These are phyloP conservation scores for Cadophora malorum DNA, from an alignment of 2,329 filamentous ascomycete genomes.

Conservation along the genomic window DNA sequence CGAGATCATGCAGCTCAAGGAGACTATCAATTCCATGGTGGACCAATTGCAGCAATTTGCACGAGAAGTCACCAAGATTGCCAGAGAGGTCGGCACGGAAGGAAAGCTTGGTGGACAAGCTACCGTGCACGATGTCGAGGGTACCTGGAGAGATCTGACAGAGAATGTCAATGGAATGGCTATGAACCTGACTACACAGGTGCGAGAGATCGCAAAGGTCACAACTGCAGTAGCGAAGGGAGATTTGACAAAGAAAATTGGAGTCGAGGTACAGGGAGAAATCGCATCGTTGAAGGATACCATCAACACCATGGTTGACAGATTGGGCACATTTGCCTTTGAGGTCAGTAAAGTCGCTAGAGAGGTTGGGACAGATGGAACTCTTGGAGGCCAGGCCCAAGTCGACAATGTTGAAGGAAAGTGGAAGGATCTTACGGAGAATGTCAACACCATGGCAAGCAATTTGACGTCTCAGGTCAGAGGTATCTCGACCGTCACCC, in stretches of 20 bases:
- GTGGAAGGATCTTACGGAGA: constrained; percentile 96
- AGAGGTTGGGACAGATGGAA: constrained; percentile 95
- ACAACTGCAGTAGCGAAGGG: constrained; percentile 94
- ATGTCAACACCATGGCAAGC: constrained; percentile 79
- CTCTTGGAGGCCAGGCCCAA: constrained; percentile 89
- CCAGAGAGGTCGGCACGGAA: constrained; percentile 95
- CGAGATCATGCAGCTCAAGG: constrained; percentile 93
- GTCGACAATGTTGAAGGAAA: constrained; percentile 96
- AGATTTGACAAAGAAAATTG: constrained; percentile 95
- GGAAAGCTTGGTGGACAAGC: constrained; percentile 93
- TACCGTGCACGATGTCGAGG: constrained; percentile 93
- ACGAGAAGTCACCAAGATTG: constrained; percentile 94
- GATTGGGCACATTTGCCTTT: constrained; percentile 92
- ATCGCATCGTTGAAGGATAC: constrained; percentile 96
- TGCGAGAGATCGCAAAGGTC: constrained; percentile 95
- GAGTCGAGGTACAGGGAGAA: constrained; percentile 91
- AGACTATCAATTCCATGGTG: constrained; percentile 99
- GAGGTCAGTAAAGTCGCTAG: constrained; percentile 95
- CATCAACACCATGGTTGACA: constrained; percentile 99
- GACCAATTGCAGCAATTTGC: constrained; percentile 97
- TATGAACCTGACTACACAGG: constrained; percentile 96
- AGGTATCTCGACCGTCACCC: constrained; percentile 91
- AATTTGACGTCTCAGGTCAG: constrained; percentile 77
- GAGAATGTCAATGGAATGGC: constrained; percentile 98
- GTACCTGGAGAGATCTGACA: constrained; percentile 95